These are phyloP conservation scores for Curvularia verruculosa DNA, from an alignment of 2,329 filamentous ascomycete genomes.

Conservation along the genomic window DNA sequence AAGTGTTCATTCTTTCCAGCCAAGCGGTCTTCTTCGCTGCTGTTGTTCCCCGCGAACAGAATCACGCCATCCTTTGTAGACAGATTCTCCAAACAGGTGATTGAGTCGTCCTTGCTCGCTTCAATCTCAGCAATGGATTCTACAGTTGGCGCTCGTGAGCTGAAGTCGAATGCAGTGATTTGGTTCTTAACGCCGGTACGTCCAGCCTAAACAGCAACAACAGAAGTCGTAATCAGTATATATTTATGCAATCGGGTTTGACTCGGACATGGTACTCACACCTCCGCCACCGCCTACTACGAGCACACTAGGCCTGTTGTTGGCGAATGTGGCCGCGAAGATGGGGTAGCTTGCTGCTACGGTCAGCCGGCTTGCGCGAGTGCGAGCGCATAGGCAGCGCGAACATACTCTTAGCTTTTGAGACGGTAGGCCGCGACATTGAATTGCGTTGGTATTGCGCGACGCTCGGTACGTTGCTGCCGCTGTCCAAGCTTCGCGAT, in stretches of 20 bases:
- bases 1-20: constrained; percentile 85
- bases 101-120: constrained; percentile 86
- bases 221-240: constrained; percentile 14
- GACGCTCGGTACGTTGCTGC: constrained; percentile 1
- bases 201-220: constrained; percentile 59
- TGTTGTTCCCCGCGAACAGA: constrained; percentile 75
- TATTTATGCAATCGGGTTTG: background rate
- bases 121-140: constrained; percentile 73
- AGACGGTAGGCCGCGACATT: constrained; percentile 43
- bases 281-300: constrained; percentile 89
- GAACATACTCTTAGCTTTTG: constrained; percentile 35
- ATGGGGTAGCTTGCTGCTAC: constrained; percentile 68
- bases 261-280: constrained; percentile 53
- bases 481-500: constrained; percentile 8
- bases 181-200: constrained; percentile 77
- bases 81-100: constrained; percentile 79
- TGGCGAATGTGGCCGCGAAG: constrained; percentile 88
- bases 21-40: constrained; percentile 71
- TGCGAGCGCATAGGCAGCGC: background rate
- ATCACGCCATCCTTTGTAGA: constrained; percentile 62
- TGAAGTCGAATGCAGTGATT: constrained; percentile 74
- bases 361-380: constrained; percentile 4
- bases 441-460: constrained; percentile 4
- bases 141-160: constrained; percentile 65
- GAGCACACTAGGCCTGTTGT: constrained; percentile 70